phyloP scores from a whole-genome alignment of 768 basidiomycete genomes.

The Cyclocybe aegerita region DNA sequence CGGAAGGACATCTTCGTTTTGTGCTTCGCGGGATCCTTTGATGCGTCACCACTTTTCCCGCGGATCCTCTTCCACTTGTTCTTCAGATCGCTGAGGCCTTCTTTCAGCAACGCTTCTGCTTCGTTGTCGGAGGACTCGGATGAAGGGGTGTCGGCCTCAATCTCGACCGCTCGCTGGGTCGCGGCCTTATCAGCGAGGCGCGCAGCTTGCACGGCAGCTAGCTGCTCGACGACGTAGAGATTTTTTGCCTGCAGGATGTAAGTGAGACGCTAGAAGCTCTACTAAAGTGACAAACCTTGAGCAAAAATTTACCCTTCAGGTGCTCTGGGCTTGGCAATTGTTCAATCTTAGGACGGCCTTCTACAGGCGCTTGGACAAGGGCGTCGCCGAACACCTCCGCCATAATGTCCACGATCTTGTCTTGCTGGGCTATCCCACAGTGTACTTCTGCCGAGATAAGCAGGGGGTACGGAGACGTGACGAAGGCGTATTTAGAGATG shows the following conservation, averaged over 20 bases:
- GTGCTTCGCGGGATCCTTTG: slow-evolving; percentile 17
- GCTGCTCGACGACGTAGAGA: slow-evolving; percentile 81
- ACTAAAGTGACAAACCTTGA: slow-evolving; percentile 58
- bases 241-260: slow-evolving; percentile 62
- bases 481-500: slow-evolving; percentile 87
- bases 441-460: slow-evolving; percentile 94
- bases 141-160: slow-evolving; percentile 31
- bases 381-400: slow-evolving; percentile 43
- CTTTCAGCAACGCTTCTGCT: slow-evolving; percentile 16
- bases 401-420: slow-evolving; percentile 76
- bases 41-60: slow-evolving; percentile 24
- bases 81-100: slow-evolving; percentile 19
- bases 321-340: slow-evolving; percentile 82
- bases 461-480: slow-evolving; percentile 87
- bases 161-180: slow-evolving; percentile 50
- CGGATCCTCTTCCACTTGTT: slow-evolving; percentile 25
- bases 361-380: slow-evolving; percentile 37
- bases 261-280: neutral
- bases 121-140: slow-evolving; percentile 19
- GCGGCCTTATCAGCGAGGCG: slow-evolving; percentile 50
- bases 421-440: slow-evolving; percentile 78
- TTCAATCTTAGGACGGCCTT: slow-evolving; percentile 46
- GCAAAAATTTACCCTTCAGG: slow-evolving; percentile 71
- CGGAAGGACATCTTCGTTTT: slow-evolving; percentile 74
- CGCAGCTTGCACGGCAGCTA: slow-evolving; percentile 64